Evolutionary conservation across 2,329 filamentous ascomycete genomes (phyloP).

Genomic region (Venturia effusa): DNA sequence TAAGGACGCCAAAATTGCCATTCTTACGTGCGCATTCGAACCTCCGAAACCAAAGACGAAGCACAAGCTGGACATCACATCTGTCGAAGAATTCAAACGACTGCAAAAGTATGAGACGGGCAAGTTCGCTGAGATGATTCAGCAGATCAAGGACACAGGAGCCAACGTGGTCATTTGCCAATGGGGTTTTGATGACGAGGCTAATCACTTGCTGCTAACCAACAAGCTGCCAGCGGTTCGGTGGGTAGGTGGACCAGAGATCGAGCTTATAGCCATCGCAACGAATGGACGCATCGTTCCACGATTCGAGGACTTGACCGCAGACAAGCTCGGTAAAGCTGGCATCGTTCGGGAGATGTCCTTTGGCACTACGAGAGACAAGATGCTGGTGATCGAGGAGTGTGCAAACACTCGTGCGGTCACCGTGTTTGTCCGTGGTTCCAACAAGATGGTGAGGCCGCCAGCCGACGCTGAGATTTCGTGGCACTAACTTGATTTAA

Average conservation of each 20-base stretch:
- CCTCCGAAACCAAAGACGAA: conserved; percentile 99
- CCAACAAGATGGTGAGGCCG: conserved; percentile 85
- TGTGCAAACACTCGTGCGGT: conserved; percentile 96
- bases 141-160: conserved; percentile 93
- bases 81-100: conserved; percentile 96
- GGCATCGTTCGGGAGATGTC: conserved; percentile 89
- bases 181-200: conserved; percentile 99
- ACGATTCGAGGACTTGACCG: conserved; percentile 84
- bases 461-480: neutral
- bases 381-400: conserved; percentile 99
- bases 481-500: conserved; percentile 10
- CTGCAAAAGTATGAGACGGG: conserved; percentile 89
- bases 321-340: conserved; percentile 82
- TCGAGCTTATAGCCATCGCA: conserved; percentile 95
- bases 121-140: conserved; percentile 98
- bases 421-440: conserved; percentile 89
- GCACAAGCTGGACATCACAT: conserved; percentile 96
- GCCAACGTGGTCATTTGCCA: conserved; percentile 98
- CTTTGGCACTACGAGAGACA: conserved; percentile 94
- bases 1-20: conserved; percentile 89
- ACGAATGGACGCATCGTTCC: conserved; percentile 97
- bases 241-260: conserved; percentile 97
- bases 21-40: conserved; percentile 95
- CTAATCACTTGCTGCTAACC: conserved; percentile 92
- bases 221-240: conserved; percentile 91